phyloP scores from a whole-genome alignment of 116 monocot genomes.

The Dioscorea cayenensis region DNA sequence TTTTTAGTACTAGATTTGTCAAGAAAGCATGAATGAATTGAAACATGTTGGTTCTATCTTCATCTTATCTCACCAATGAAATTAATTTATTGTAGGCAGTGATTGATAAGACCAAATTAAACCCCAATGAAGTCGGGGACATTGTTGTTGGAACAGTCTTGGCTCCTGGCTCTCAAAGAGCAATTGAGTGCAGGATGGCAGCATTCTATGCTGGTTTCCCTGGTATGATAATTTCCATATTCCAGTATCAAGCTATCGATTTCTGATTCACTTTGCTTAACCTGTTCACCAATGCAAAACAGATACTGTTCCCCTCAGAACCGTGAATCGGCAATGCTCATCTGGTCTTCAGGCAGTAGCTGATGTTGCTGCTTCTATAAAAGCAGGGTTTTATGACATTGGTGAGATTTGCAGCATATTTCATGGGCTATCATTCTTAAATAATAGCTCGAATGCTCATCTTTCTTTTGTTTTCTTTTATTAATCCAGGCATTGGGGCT shows the following conservation, averaged over 20 bases:
- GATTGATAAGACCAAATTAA: conserved; percentile 13
- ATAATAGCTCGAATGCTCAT: background rate
- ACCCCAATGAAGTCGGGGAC: conserved; percentile 23
- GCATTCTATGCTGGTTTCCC: conserved; percentile 66
- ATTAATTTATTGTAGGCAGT: background rate
- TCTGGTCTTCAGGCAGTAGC: conserved; percentile 80
- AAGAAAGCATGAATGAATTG: background rate
- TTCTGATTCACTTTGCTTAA: background rate
- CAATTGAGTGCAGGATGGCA: conserved; percentile 41
- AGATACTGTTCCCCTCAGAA: conserved; percentile 48
- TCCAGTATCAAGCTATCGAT: background rate
- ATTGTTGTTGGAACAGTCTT: conserved; percentile 45
- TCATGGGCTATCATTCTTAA: background rate
- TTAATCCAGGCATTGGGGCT: conserved; percentile 56
- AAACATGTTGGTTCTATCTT: background rate
- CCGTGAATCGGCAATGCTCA: conserved; percentile 71
- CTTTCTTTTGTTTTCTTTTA: background rate
- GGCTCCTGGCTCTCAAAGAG: conserved; percentile 44
- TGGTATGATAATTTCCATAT: conserved; percentile 18
- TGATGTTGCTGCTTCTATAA: conserved; percentile 66
- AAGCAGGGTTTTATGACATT: conserved; percentile 60
- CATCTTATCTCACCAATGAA: background rate
- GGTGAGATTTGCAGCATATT: conserved; percentile 13
- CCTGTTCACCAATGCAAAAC: background rate
- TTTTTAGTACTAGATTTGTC: background rate